A percentile compares a stretch with the other conserved stretches of the same genome.
Evolutionary conservation across 1,284 basidiomycete species (phyloP).

Genomic region (Crocinoboletus sp.): DNA sequence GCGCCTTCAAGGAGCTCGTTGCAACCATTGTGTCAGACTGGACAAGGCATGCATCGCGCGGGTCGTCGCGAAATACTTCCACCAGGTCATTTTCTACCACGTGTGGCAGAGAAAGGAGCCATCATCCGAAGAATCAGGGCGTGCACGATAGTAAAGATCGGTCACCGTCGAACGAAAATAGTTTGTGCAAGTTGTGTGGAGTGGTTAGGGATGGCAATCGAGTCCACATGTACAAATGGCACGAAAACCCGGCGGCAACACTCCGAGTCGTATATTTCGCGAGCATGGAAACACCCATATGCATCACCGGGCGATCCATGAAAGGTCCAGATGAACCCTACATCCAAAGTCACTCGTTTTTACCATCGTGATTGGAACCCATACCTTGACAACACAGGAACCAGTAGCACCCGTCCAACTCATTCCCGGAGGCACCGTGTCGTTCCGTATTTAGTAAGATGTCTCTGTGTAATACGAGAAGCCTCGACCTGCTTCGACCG

Average conservation of each 20-base stretch:
- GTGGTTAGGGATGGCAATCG: conserved; percentile 1
- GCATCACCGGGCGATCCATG: too few relatives aligned
- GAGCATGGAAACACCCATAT: too few relatives aligned
- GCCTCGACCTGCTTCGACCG: too few relatives aligned
- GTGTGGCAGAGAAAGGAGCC: conserved; percentile 19
- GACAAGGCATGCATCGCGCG: background rate
- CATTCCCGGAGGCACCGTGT: background rate
- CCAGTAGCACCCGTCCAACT: background rate
- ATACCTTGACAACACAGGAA: conserved; percentile 9
- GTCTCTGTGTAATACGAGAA: too few relatives aligned
- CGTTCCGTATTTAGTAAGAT: too few relatives aligned
- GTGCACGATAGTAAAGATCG: too few relatives aligned
- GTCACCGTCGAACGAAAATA: conserved; percentile 8
- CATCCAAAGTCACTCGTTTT: conserved; percentile 8
- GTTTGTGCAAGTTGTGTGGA: conserved; percentile 14
- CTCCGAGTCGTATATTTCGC: background rate
- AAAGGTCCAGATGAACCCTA: too few relatives aligned
- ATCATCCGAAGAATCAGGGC: too few relatives aligned
- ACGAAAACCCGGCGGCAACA: background rate
- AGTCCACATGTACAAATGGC: background rate
- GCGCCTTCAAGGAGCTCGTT: too few relatives aligned
- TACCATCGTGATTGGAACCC: conserved; percentile 2
- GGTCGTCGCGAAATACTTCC: conserved; percentile 12
- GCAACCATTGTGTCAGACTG: too few relatives aligned
- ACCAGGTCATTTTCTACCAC: conserved; percentile 21